These are phyloP conservation scores for Flaveria bidentis DNA, from an alignment of 129 eudicot genomes.

Conservation along the genomic window DNA sequence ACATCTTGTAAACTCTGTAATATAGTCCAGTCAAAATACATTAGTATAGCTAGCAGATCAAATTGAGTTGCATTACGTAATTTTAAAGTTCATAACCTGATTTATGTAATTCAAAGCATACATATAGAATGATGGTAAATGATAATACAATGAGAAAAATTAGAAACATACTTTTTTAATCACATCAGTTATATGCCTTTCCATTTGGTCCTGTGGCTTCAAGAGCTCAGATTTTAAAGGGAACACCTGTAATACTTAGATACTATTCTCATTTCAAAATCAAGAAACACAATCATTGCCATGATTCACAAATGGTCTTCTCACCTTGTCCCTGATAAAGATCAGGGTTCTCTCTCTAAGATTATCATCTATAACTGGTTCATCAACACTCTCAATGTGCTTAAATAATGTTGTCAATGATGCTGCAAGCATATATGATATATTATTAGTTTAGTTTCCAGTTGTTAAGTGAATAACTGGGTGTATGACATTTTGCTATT, in stretches of 20 bases:
- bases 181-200: constrained; percentile 89
- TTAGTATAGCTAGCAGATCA: not conserved
- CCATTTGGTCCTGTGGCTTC: constrained; percentile 93
- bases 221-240: constrained; percentile 88
- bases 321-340: constrained; percentile 87
- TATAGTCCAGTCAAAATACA: not conserved
- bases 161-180: constrained; percentile 64
- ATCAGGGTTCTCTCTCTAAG: constrained; percentile 80
- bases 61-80: not conserved
- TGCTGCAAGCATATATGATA: constrained; percentile 49
- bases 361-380: constrained; percentile 81
- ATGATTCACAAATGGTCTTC: constrained; percentile 10
- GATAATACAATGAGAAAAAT: not conserved
- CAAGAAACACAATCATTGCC: not conserved
- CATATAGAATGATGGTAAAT: not conserved
- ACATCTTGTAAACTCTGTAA: constrained; percentile 94
- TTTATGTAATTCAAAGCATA: too few species aligned
- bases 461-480: not conserved
- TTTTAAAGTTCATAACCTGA: not conserved
- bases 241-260: constrained; percentile 62
- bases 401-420: constrained; percentile 86
- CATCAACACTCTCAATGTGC: constrained; percentile 86
- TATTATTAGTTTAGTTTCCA: constrained; percentile 1
- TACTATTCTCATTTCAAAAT: not conserved
- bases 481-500: not conserved